Percentiles rank a stretch among this genome's conserved stretches.
Conservation (phyloP, 495 filamentous ascomycete species). For the Schizothecium vesticola region DNA sequence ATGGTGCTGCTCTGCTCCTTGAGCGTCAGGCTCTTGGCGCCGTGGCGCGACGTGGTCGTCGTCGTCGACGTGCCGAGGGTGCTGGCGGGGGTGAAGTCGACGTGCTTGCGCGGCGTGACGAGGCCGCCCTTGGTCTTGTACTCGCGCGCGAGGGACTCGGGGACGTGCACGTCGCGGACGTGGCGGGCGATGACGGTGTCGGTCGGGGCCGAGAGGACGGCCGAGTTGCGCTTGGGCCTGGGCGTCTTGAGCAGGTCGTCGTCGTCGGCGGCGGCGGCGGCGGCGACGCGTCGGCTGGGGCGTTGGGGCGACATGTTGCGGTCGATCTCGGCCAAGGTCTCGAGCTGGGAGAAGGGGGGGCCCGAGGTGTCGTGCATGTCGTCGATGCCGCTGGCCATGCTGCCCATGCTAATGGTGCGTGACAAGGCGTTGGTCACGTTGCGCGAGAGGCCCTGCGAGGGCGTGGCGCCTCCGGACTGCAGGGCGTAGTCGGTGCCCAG, state of each 20-base stretch:
- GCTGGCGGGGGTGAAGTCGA: slow-evolving; percentile 45
- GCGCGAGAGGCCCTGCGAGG: slow-evolving; percentile 50
- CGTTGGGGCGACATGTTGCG: slow-evolving; percentile 32
- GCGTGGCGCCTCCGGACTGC: slow-evolving; percentile 73
- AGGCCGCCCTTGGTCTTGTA: slow-evolving; percentile 59
- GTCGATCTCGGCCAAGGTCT: slow-evolving; percentile 45
- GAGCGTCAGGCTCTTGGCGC: slow-evolving; percentile 79
- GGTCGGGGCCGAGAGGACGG: slow-evolving; percentile 55
- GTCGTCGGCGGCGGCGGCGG: slow-evolving; percentile 19
- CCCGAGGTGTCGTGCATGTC: slow-evolving; percentile 58
- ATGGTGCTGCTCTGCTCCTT: slow-evolving; percentile 98
- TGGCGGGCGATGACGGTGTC: slow-evolving; percentile 87
- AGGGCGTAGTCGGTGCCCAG: slow-evolving; percentile 80
- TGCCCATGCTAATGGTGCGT: slow-evolving; percentile 82
- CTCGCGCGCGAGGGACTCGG: slow-evolving; percentile 79
- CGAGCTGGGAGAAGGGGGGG: slow-evolving; percentile 37
- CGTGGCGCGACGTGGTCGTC: slow-evolving; percentile 52
- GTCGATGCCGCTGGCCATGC: slow-evolving; percentile 88
- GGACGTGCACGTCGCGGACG: slow-evolving; percentile 81
- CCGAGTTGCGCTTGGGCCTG: slow-evolving; percentile 45
- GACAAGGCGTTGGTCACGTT: slow-evolving; percentile 55
- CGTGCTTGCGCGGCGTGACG: slow-evolving; percentile 47
- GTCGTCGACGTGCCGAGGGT: slow-evolving; percentile 37
- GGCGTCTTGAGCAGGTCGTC: slow-evolving; percentile 37
- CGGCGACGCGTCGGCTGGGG: slow-evolving; percentile 10